These are phyloP conservation scores for Bullera alba DNA, from an alignment of 768 basidiomycete genomes.

Conservation along the genomic window DNA sequence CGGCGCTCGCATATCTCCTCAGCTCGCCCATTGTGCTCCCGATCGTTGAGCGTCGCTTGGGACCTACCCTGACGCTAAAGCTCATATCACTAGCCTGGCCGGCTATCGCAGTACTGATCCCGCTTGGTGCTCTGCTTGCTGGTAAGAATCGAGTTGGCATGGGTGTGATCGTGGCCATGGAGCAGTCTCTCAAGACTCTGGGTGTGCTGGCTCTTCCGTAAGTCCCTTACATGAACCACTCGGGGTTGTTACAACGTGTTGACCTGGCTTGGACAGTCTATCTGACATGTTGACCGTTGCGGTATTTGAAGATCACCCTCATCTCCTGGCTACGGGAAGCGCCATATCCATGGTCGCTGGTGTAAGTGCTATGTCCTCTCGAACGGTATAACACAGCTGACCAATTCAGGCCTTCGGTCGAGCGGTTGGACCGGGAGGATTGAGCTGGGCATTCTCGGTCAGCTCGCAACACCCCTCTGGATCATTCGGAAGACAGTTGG, in stretches of 20 bases:
- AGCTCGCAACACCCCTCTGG: constrained; percentile 24
- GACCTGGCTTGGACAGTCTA: constrained; percentile 3
- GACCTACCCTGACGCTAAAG: constrained; percentile 2
- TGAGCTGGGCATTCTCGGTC: constrained; percentile 31
- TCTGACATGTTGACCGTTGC: constrained; percentile 15
- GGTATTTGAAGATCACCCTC: constrained; percentile 28
- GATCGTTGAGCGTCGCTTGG: constrained; percentile 15
- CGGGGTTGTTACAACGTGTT: not conserved
- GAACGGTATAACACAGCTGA: too few relatives aligned
- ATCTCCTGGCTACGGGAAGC: constrained; percentile 24
- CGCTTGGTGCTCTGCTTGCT: constrained; percentile 17
- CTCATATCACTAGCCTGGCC: constrained; percentile 10
- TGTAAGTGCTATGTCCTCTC: too few relatives aligned
- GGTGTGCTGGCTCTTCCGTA: constrained; percentile 24
- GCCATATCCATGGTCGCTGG: constrained; percentile 28
- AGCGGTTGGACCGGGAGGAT: constrained; percentile 26
- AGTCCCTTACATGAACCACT: constrained; percentile 1
- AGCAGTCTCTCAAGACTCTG: constrained; percentile 5
- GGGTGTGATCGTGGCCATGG: constrained; percentile 13
- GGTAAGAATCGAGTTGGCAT: constrained; percentile 7
- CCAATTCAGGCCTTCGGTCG: constrained; percentile 24
- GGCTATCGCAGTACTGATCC: constrained; percentile 19
- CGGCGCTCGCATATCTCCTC: constrained; percentile 16
- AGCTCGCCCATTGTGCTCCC: constrained; percentile 19
- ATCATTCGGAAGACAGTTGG: constrained; percentile 18